Conservation (phyloP, 768 basidiomycete species). For the Termitomyces sp. region DNA sequence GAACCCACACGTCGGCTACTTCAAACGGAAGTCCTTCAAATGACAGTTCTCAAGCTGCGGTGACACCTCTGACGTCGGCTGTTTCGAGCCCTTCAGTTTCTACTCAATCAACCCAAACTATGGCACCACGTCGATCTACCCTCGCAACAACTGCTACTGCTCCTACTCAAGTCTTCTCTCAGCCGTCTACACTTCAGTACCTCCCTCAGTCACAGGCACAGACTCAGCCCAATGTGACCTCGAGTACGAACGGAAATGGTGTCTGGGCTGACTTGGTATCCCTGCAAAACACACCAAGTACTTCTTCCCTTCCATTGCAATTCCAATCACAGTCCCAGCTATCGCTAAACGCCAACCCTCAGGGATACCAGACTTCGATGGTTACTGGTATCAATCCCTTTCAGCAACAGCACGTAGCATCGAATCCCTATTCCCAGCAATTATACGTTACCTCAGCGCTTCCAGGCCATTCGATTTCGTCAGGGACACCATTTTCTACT, state of each 20-base stretch:
- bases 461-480: slow-evolving; percentile 1
- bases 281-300: slow-evolving; percentile 37
- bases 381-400: slow-evolving; percentile 22
- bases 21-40: slow-evolving; percentile 10
- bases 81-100: slow-evolving; percentile 10
- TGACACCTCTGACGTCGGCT: slow-evolving; percentile 19
- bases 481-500: slow-evolving; percentile 1
- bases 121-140: slow-evolving; percentile 15
- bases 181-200: slow-evolving; percentile 12
- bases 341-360: not conserved
- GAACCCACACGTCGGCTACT: slow-evolving; percentile 28
- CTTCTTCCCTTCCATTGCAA: slow-evolving; percentile 50
- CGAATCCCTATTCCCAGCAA: slow-evolving; percentile 25
- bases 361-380: slow-evolving; percentile 17
- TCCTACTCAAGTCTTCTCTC: not conserved
- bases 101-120: slow-evolving; percentile 1
- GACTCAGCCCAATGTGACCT: slow-evolving; percentile 16
- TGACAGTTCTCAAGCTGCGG: slow-evolving; percentile 8
- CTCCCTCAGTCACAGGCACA: slow-evolving; percentile 18
- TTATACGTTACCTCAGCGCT: slow-evolving; percentile 9
- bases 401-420: slow-evolving; percentile 19
- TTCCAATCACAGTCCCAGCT: slow-evolving; percentile 22
- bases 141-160: slow-evolving; percentile 16
- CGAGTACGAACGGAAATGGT: slow-evolving; percentile 25
- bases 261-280: slow-evolving; percentile 60